Evolutionary conservation across 805 yeast genomes (phyloP).

Genomic region (Myxozyma kluyveri): DNA sequence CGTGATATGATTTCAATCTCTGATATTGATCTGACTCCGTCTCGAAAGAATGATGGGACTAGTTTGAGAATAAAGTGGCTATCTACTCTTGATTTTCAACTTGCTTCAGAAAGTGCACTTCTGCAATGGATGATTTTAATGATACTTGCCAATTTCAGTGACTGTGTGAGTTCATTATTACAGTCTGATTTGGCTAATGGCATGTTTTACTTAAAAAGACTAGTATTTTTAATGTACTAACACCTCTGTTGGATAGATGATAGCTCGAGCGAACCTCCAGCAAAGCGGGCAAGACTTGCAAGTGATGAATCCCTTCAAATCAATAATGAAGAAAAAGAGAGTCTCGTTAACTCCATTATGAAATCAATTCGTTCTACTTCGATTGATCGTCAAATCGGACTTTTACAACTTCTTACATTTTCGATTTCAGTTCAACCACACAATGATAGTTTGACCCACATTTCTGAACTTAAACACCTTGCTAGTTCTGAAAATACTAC

Average conservation of each 20-base stretch:
- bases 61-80: constrained; percentile 10
- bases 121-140: constrained; percentile 15
- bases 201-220: neutral
- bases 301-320: no score
- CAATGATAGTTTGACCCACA: no score
- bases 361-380: no score
- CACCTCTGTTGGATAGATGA: no score
- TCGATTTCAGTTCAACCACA: neutral
- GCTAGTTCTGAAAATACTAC: constrained; percentile 6
- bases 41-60: neutral
- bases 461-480: neutral
- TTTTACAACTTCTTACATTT: constrained; percentile 16
- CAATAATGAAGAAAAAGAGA: no score
- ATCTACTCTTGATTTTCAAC: constrained; percentile 3
- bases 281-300: no score
- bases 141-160: constrained; percentile 10
- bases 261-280: no score
- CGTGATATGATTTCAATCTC: constrained; percentile 17
- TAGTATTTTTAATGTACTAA: no score
- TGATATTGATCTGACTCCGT: constrained; percentile 5
- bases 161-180: neutral
- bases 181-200: neutral
- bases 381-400: constrained; percentile 1
- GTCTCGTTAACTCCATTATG: no score
- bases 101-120: constrained; percentile 8